phyloP scores from a whole-genome alignment of 2,329 filamentous ascomycete genomes.

The Colletotrichum cordylinicola region DNA sequence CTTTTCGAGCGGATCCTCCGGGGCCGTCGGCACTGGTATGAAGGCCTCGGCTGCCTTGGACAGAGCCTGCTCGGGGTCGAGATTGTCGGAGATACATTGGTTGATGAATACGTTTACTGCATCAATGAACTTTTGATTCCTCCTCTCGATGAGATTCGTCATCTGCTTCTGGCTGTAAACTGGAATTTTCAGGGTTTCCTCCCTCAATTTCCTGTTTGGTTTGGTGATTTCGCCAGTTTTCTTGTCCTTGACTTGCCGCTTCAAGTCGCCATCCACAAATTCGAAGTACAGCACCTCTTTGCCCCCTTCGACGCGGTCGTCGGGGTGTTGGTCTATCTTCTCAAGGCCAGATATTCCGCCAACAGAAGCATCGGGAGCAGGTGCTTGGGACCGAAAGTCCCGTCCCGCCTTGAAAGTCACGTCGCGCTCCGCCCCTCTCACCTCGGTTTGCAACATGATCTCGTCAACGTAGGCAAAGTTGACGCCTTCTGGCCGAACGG shows the following conservation, averaged over 20 bases:
- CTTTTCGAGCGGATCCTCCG: slow-evolving; percentile 34
- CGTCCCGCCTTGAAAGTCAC: slow-evolving; percentile 66
- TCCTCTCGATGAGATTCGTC: slow-evolving; percentile 85
- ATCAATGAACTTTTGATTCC: slow-evolving; percentile 82
- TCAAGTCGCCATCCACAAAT: slow-evolving; percentile 90
- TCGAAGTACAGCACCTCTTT: slow-evolving; percentile 87
- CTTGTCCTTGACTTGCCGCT: slow-evolving; percentile 74
- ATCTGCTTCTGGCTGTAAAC: slow-evolving; percentile 94
- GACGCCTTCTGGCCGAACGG: slow-evolving; percentile 78
- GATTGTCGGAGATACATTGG: slow-evolving; percentile 66
- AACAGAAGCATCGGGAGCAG: slow-evolving; percentile 60
- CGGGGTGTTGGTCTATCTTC: slow-evolving; percentile 37
- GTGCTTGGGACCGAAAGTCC: slow-evolving; percentile 54
- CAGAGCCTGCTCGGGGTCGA: slow-evolving; percentile 73
- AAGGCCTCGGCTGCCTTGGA: slow-evolving; percentile 61
- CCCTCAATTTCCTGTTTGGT: slow-evolving; percentile 69
- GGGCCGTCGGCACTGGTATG: slow-evolving; percentile 65
- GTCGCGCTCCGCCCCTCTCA: slow-evolving; percentile 71
- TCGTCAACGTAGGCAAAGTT: slow-evolving; percentile 89
- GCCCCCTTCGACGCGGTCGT: slow-evolving; percentile 38
- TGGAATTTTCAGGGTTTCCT: slow-evolving; percentile 88
- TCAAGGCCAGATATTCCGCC: slow-evolving; percentile 60
- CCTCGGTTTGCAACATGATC: slow-evolving; percentile 79
- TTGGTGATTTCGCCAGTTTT: slow-evolving; percentile 77
- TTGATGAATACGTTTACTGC: slow-evolving; percentile 82